phyloP scores from a whole-genome alignment of 1,139 yeast genomes.

The Yamadazyma dushanensis region DNA sequence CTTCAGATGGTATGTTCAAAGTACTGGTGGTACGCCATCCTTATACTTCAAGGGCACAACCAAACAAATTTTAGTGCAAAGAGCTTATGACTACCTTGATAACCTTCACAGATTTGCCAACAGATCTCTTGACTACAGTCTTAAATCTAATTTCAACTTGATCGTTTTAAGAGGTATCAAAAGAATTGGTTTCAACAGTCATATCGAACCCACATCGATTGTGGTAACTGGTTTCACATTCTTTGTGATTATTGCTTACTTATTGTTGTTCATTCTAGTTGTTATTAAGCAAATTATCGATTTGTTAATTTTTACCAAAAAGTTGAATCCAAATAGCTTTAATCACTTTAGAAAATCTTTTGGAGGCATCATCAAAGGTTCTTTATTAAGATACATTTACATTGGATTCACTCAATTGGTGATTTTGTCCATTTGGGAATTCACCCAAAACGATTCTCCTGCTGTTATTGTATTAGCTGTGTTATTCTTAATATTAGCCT shows the following conservation, averaged over 20 bases:
- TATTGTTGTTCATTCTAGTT: slow-evolving; percentile 47
- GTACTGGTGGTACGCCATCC: slow-evolving; percentile 75
- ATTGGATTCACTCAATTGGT: slow-evolving; percentile 76
- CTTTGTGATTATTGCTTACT: slow-evolving; percentile 65
- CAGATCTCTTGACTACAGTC: slow-evolving; percentile 32
- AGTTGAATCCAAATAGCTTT: slow-evolving; percentile 49
- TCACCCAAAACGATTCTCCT: slow-evolving; percentile 66
- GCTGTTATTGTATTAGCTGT: slow-evolving; percentile 74
- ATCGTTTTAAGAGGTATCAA: slow-evolving; percentile 71
- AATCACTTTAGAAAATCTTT: slow-evolving; percentile 54
- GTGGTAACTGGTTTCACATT: slow-evolving; percentile 78
- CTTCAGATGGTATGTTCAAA: slow-evolving; percentile 77
- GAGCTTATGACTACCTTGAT: slow-evolving; percentile 42
- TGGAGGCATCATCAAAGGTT: slow-evolving; percentile 60
- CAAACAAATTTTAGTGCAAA: slow-evolving; percentile 65
- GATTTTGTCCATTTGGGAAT: slow-evolving; percentile 74
- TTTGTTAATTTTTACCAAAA: slow-evolving; percentile 41
- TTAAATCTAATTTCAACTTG: slow-evolving; percentile 45
- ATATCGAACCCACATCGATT: slow-evolving; percentile 70
- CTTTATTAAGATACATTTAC: slow-evolving; percentile 65
- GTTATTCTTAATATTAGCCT: slow-evolving; percentile 55
- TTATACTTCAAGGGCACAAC: slow-evolving; percentile 58
- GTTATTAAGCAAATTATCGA: slow-evolving; percentile 51
- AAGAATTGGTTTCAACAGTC: slow-evolving; percentile 66
- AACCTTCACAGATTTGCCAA: slow-evolving; percentile 26